Conservation (phyloP, 768 basidiomycete genomes). For the Podaxis sp. region DNA sequence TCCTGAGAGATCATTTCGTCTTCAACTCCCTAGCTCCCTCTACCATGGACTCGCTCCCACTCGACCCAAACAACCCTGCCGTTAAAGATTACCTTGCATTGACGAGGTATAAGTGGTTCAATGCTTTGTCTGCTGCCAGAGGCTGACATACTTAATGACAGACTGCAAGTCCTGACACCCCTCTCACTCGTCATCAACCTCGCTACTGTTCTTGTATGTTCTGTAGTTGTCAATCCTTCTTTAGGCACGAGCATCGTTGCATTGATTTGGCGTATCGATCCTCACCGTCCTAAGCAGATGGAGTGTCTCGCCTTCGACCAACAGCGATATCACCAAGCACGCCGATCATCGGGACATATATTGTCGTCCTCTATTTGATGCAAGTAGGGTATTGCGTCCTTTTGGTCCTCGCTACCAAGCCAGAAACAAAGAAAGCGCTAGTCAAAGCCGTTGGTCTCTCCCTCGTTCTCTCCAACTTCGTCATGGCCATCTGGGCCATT, state of each 20-base stretch:
- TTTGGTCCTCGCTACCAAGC: conserved; percentile 63
- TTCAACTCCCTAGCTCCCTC: too few relatives aligned
- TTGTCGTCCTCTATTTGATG: conserved; percentile 53
- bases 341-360: conserved; percentile 53
- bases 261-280: neutral
- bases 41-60: conserved; percentile 52
- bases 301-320: conserved; percentile 49
- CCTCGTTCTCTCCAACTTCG: conserved; percentile 74
- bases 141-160: neutral
- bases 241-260: conserved; percentile 31
- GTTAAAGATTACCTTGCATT: conserved; percentile 66
- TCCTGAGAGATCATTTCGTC: neutral
- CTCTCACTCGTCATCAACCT: conserved; percentile 80
- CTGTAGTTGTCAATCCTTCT: conserved; percentile 61
- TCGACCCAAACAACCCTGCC: conserved; percentile 57
- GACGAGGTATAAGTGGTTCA: conserved; percentile 28
- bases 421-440: conserved; percentile 78
- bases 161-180: conserved; percentile 83
- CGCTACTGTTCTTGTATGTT: conserved; percentile 64
- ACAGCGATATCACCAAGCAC: conserved; percentile 70
- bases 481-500: conserved; percentile 78
- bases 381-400: conserved; percentile 84
- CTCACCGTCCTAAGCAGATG: conserved; percentile 27
- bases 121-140: neutral
- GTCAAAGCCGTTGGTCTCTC: conserved; percentile 78